Base-by-base conservation (phyloP, 2,329 filamentous ascomycete genomes). In the Coniosporium tulheliwenetii region DNA sequence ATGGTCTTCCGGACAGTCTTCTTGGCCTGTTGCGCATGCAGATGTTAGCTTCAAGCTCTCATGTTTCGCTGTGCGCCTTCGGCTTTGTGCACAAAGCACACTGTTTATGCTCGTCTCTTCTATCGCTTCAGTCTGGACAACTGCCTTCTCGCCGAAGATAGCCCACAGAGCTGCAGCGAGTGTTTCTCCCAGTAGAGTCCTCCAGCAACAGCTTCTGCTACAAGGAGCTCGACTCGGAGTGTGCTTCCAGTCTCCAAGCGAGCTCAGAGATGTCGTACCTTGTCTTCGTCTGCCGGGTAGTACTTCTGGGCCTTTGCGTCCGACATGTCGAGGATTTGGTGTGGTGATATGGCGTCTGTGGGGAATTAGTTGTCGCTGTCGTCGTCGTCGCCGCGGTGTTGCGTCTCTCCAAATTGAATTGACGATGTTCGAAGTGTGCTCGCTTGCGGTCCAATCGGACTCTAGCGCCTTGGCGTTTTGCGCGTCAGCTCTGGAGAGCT, bases 231-330 rank as follows among this genome's bases (percentile, higher is more conserved):
- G 12, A 7, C 2, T 43, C 42, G 3, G 3, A 8, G 12, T 34
- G n/a, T 36, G 5, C 7, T 5, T 26, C 15, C 13, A n/a, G 34
- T 26, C 4, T 26, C 3, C 19, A 26, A 26, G 19, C 19, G 7
- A 26, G 19, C 19, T 26, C 19, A 26, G 12, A 43, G 45, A 40
- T 40, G 33, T 39, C 86, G 77, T 78, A 98, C 91, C 84, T 93
- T 89, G 64, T 89, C 83, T 70, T 95, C 89, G 69, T 93, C 83
- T 64, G 85, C 84, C 67, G 86, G 85, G 75, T 98, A 98, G 85
- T 89, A 98, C 76, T 95, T 96, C 77, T 84, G 79, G 61, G 89
- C 89, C 84, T 93, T 93, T 26, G 19, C 19, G 19, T 26, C 19
- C 19, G 19, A 26, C 19, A 26, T 26, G 19, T 26, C 19, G 19